These are phyloP conservation scores for Kazachstania viticola DNA, from an alignment of 805 yeast species.

Conservation along the genomic window DNA sequence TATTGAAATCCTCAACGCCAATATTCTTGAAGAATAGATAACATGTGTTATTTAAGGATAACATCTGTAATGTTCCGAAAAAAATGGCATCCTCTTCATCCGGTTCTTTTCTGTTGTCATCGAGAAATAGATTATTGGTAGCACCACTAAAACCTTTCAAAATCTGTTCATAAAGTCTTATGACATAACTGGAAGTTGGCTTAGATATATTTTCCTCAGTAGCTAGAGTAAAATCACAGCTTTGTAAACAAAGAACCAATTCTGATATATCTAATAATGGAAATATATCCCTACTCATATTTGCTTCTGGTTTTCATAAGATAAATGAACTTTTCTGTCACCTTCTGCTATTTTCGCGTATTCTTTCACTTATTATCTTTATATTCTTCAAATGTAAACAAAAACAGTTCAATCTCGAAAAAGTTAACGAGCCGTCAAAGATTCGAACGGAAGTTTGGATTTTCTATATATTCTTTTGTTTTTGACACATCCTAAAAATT, in stretches of 20 bases:
- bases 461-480: no score
- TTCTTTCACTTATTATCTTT: no score
- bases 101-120: constrained; percentile 1
- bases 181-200: constrained; percentile 48
- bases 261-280: constrained; percentile 53
- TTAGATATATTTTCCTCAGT: constrained; percentile 46
- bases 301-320: no score
- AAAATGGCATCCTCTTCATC: constrained; percentile 5
- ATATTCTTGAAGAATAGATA: constrained; percentile 54
- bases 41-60: constrained; percentile 49
- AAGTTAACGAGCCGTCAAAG: no score
- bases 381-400: no score
- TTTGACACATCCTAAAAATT: no score
- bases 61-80: constrained; percentile 30
- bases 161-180: constrained; percentile 46
- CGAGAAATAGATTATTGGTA: constrained; percentile 22
- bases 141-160: constrained; percentile 50
- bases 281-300: constrained; percentile 37
- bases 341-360: no score
- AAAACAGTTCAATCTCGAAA: no score
- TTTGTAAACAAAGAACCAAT: constrained; percentile 45
- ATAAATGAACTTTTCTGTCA: no score
- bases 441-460: no score
- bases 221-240: constrained; percentile 45
- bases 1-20: constrained; percentile 67